Base-by-base conservation (phyloP, 345 rosid species). In the Eucalyptus tenuipes region DNA sequence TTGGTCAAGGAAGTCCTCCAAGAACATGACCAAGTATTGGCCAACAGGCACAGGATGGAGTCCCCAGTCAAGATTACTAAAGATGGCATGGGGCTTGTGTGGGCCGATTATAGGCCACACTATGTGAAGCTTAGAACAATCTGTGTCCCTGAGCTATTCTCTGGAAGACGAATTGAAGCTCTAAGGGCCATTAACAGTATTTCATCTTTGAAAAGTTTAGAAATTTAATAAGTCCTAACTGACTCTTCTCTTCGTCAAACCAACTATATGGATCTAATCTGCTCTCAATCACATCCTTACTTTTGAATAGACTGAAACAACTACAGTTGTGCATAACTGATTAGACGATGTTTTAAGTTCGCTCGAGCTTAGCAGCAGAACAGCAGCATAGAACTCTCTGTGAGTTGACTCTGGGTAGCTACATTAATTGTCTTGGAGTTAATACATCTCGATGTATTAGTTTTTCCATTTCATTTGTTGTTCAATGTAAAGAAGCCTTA, bases 21-120 rank as follows among this genome's bases (percentile, higher is more conserved):
- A 89, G 98, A 94, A 16, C 59, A 95, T 3, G 99, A 96, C 91
- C 99, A 96, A 68, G 95, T 94, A 88, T 91, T 95, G 18, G 96
- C 99, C 4, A 95, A 96, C 86, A 33, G 99, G 85, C 96, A 96
- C 79, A 85, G 98, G 88, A 96, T 93, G 57, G 86, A 98, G 87
- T 94, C 97, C 3, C 91, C 96, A 2, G 95, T 96, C 8, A 95
- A 93, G 89, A 95, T 97, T 85, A 96, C 98, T 89, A 93, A 95
- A 87, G 94, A 96, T 40, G 98, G 99, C 1, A 87, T 94, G 87
- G 99, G 95, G 88, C 96, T 97, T 3, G 96, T 96, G 27, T 96
- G 99, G 99, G 99, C 99, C 0, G 98, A 96, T 87, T 97, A 96
- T 22, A 98, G 99, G 6, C 97, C 99, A 31, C 99, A 96, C 71